Evolutionary conservation across 139 green algal species (phyloP), one percentile per base, ranked within the genome.

Genomic region (Chloropicon primus): DNA sequence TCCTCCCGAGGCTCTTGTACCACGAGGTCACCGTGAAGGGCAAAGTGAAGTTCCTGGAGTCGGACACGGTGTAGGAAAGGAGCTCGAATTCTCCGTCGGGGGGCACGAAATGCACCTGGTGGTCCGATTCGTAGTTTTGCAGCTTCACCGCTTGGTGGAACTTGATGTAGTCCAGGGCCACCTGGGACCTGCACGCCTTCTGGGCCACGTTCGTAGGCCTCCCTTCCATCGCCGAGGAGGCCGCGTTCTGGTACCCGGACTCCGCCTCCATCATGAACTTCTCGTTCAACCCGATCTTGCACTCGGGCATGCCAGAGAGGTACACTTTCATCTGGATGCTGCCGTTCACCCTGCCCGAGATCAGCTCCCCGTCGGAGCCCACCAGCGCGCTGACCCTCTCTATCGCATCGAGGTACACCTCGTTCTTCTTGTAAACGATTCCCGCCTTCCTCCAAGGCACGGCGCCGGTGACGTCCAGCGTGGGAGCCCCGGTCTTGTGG

Each of bases 361-460:
- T 41, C 25, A 75, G 24, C 26, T 5, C 5, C 26, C 72, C 72
- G 24, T 27, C 25, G 5, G 72, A 5, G 72, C 25, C 25, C 5
- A 75, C 25, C 72, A 75, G 25, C 25, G 72, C 72, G 72, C 25
- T 41, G 5, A 75, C 72, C 72, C 26, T 75, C 72, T 75, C 72
- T 5, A 75, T 75, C 10, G 25, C 25, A 17, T 75, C 72, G 10
- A 75, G 72, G 72, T 75, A 75, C 5, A 75, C 72, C 72, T 75
- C 72, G 72, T 75, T 75, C 26, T 28, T 75, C 72, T 28, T 75
- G 72, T 75, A 75, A 5, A 75, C 72, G 72, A 75, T 27, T 17
- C 72, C 72, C 5, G 5, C 5, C 72, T 75, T 75, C 26, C 72
- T 27, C 72, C 72, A 75, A 27, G 72, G 72, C 10, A 75, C 72